A percentile compares a stretch with the other conserved stretches of the same genome.
These are phyloP conservation scores for Tuctoria greenei DNA, from an alignment of 176 grass and related monocot genomes.

Conservation along the genomic window DNA sequence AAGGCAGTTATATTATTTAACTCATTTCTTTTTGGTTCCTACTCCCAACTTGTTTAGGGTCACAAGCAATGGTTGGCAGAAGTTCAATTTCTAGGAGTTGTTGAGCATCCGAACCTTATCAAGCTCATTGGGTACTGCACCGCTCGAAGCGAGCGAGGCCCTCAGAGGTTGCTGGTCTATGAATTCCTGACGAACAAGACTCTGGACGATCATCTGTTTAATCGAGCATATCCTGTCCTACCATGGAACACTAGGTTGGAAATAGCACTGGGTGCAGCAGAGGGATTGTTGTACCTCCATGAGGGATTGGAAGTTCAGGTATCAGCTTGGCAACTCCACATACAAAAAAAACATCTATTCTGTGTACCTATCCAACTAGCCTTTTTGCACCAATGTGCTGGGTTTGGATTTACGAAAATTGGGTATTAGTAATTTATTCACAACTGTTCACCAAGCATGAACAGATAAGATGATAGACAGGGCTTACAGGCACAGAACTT, in stretches of 20 bases:
- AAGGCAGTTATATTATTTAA: neutral
- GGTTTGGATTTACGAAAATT: neutral
- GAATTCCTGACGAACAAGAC: slow-evolving; percentile 76
- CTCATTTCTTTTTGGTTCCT: neutral
- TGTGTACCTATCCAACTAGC: neutral
- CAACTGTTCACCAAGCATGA: no score
- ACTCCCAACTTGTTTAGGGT: slow-evolving; percentile 41
- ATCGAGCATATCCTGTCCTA: slow-evolving; percentile 56
- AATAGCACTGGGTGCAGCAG: no score
- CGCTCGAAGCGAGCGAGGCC: slow-evolving; percentile 43
- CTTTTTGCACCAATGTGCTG: neutral
- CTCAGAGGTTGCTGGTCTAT: slow-evolving; percentile 65
- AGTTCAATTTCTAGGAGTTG: slow-evolving; percentile 73
- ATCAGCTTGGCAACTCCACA: neutral
- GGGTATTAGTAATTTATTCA: neutral
- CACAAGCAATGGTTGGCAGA: slow-evolving; percentile 83
- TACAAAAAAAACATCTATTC: neutral
- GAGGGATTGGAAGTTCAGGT: slow-evolving; percentile 81
- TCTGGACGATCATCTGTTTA: slow-evolving; percentile 72
- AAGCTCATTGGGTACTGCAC: slow-evolving; percentile 72
- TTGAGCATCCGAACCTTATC: slow-evolving; percentile 68
- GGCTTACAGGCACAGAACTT: neutral
- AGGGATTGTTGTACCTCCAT: slow-evolving; percentile 66
- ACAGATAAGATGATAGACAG: no score
- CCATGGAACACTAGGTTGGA: slow-evolving; percentile 64